Evolutionary conservation across 1,284 basidiomycete species (phyloP).

Genomic region (Acaromyces ingoldii): DNA sequence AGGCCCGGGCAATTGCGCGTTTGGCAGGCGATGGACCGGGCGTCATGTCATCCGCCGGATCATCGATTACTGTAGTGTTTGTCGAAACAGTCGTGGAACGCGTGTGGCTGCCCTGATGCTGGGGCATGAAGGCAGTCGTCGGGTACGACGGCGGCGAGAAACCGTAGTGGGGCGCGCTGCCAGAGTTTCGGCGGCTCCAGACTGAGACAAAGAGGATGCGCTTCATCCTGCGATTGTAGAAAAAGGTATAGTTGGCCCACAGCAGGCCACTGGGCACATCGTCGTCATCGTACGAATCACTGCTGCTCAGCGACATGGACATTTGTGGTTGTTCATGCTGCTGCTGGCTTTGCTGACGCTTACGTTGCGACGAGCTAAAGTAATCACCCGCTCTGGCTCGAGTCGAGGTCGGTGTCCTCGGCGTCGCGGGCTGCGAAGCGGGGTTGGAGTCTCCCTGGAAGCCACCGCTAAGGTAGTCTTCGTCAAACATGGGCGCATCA

Average conservation of each 20-base stretch:
- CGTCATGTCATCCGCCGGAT: neutral
- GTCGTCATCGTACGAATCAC: constrained; percentile 56
- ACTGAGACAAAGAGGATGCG: constrained; percentile 87
- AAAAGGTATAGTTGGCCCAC: constrained; percentile 97
- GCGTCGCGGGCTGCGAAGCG: constrained; percentile 11
- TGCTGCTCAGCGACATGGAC: too few relatives aligned
- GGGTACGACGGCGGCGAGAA: constrained; percentile 2
- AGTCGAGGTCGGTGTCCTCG: constrained; percentile 2
- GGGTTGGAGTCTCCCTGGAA: constrained; percentile 14
- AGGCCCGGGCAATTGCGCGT: constrained; percentile 26
- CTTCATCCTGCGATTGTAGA: constrained; percentile 84
- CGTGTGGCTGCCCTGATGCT: neutral
- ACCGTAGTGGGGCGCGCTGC: neutral
- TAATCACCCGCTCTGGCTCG: constrained; percentile 4
- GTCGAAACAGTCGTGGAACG: neutral
- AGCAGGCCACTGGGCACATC: constrained; percentile 65
- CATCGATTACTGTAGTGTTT: neutral
- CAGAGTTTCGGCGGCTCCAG: constrained; percentile 57
- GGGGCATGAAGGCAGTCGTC: neutral
- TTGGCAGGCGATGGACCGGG: constrained; percentile 26
- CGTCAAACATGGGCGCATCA: constrained; percentile 48
- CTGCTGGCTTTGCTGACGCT: too few relatives aligned
- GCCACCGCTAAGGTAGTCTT: constrained; percentile 40
- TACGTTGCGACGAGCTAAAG: too few relatives aligned
- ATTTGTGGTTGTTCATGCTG: too few relatives aligned